These are phyloP conservation scores for Euphorbia lathyris DNA, from an alignment of 345 rosid genomes.

Conservation along the genomic window DNA sequence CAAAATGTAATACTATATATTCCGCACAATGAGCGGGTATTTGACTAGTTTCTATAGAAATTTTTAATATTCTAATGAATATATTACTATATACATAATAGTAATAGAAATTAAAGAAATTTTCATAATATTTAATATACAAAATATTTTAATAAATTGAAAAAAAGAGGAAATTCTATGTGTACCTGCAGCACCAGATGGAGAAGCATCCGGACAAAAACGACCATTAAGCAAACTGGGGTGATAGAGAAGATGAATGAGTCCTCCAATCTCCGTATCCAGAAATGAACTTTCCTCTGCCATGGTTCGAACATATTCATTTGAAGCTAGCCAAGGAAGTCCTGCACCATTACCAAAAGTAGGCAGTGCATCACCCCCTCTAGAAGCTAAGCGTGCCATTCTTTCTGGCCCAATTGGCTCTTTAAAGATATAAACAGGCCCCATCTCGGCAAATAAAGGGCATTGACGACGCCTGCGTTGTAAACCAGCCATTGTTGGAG, in stretches of 20 bases:
- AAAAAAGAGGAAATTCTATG: not conserved
- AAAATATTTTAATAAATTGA: too few species aligned
- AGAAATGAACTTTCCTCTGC: slow-evolving; percentile 81
- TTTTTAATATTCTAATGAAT: too few species aligned
- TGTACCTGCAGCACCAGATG: slow-evolving; percentile 84
- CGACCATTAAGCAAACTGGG: slow-evolving; percentile 87
- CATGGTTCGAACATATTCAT: slow-evolving; percentile 49
- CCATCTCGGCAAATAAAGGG: slow-evolving; percentile 99
- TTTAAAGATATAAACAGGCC: slow-evolving; percentile 90
- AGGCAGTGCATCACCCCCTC: slow-evolving; percentile 95
- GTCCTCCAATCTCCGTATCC: slow-evolving; percentile 90
- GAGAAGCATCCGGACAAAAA: slow-evolving; percentile 97
- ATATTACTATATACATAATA: too few species aligned
- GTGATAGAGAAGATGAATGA: slow-evolving; percentile 83
- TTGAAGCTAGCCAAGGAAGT: slow-evolving; percentile 90
- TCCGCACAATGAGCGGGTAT: too few species aligned
- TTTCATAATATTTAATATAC: too few species aligned
- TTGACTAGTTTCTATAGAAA: too few species aligned
- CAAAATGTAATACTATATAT: too few species aligned
- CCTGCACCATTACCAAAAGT: slow-evolving; percentile 92
- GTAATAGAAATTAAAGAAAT: too few species aligned
- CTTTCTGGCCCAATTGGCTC: slow-evolving; percentile 94
- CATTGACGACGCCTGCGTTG: slow-evolving; percentile 99
- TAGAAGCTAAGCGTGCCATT: slow-evolving; percentile 85
- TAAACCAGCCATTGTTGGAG: slow-evolving; percentile 97